Percentiles rank a stretch among this genome's conserved stretches.
Conservation (phyloP, 371 early-diverging fungal genomes). For the Apophysomyces ossiformis region DNA sequence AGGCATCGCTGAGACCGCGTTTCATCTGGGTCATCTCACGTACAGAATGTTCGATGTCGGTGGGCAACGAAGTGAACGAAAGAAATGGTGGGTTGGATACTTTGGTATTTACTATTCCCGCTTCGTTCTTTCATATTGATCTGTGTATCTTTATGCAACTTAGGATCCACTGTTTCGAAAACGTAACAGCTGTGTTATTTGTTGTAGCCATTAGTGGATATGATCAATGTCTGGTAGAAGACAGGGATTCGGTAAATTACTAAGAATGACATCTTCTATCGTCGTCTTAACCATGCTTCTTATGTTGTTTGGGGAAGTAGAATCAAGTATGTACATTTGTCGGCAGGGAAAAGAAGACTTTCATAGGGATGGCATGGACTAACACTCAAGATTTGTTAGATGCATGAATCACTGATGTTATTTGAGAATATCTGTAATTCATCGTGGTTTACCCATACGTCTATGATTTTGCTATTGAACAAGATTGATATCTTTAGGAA, state of each 20-base stretch:
- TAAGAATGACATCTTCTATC: slow-evolving; percentile 24
- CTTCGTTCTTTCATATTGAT: too few relatives aligned
- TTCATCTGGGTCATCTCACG: slow-evolving; percentile 74
- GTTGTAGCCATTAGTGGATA: slow-evolving; percentile 89
- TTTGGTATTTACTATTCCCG: too few relatives aligned
- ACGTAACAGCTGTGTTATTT: slow-evolving; percentile 89
- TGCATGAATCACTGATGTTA: slow-evolving; percentile 89
- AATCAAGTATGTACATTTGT: slow-evolving; percentile 31
- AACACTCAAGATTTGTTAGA: slow-evolving; percentile 38
- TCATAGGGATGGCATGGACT: slow-evolving; percentile 10
- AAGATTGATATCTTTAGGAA: slow-evolving; percentile 92
- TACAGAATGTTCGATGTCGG: slow-evolving; percentile 93
- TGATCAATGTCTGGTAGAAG: slow-evolving; percentile 90
- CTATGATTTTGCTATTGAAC: slow-evolving; percentile 93
- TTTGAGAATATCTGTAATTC: slow-evolving; percentile 95
- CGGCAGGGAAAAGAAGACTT: slow-evolving; percentile 2
- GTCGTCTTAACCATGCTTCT: slow-evolving; percentile 5
- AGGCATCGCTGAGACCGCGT: slow-evolving; percentile 80
- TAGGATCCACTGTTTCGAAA: slow-evolving; percentile 83
- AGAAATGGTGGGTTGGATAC: slow-evolving; percentile 70
- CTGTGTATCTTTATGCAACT: too few relatives aligned
- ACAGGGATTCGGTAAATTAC: slow-evolving; percentile 69
- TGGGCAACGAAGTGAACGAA: slow-evolving; percentile 86
- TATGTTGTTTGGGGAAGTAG: slow-evolving; percentile 18
- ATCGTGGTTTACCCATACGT: slow-evolving; percentile 89